Percentiles rank a stretch among this genome's conserved stretches.
Conservation (phyloP, 352 stramenopile species). For the Phytophthora kernoviae region DNA sequence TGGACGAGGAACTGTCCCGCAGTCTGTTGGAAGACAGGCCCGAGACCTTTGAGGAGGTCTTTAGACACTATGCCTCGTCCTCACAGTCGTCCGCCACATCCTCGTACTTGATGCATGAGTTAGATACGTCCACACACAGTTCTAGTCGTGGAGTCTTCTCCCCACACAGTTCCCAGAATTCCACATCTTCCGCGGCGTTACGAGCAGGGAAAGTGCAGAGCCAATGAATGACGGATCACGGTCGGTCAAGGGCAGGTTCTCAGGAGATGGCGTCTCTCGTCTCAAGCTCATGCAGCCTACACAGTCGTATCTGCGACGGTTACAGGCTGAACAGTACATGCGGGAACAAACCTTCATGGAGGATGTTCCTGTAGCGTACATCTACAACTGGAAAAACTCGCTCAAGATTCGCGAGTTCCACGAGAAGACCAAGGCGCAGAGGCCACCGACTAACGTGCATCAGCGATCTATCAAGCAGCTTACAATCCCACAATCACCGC, state of each 20-base stretch:
- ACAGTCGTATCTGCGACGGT: conserved; percentile 57
- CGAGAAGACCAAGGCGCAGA: conserved; percentile 71
- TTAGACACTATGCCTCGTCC: conserved; percentile 59
- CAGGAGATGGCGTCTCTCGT: conserved; percentile 33
- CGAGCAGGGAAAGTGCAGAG: conserved; percentile 5
- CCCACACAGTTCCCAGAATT: conserved; percentile 32
- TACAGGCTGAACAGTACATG: conserved; percentile 67
- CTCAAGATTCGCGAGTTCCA: conserved; percentile 83
- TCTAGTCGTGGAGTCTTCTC: conserved; percentile 32
- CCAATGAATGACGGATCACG: not conserved
- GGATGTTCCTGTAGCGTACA: conserved; percentile 44
- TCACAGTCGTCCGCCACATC: conserved; percentile 51
- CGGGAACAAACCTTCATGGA: conserved; percentile 54
- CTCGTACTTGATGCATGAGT: conserved; percentile 49
- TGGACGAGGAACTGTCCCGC: conserved; percentile 23
- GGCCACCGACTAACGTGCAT: conserved; percentile 67
- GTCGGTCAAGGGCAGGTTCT: conserved; percentile 15
- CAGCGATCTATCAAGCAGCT: conserved; percentile 83
- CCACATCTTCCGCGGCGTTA: conserved; percentile 17
- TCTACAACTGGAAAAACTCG: conserved; percentile 64
- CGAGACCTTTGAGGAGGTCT: conserved; percentile 64
- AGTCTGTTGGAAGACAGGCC: conserved; percentile 44
- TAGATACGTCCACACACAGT: conserved; percentile 43
- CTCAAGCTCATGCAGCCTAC: conserved; percentile 73
- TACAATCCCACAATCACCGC: conserved; percentile 74